These are phyloP conservation scores for Coemansia sp. DNA, from an alignment of 192 early-diverging fungal species.

Conservation along the genomic window DNA sequence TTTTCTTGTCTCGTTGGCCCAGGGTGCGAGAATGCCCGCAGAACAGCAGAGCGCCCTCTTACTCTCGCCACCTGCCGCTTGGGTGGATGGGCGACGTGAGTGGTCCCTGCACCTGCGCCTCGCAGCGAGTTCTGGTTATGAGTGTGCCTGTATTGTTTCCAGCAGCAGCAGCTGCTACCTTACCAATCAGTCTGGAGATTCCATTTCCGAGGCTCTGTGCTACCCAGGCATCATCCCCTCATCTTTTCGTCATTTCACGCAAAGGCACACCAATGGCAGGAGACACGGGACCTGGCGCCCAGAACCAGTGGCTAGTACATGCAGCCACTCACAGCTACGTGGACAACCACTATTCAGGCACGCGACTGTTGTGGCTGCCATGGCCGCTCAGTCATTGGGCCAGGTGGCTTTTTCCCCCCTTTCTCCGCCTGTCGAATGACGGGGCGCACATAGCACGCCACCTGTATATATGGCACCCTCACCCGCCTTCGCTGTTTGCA, in stretches of 20 bases:
- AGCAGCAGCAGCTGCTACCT: not conserved
- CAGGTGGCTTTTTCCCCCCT: not conserved
- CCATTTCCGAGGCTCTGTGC: not conserved
- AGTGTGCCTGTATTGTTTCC: not conserved
- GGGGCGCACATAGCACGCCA: constrained; percentile 1
- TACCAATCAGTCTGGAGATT: not conserved
- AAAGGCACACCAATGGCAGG: not conserved
- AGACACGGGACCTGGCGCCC: not conserved
- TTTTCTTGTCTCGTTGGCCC: not conserved
- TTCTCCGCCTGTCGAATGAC: not conserved
- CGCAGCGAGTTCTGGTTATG: not conserved
- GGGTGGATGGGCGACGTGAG: not conserved
- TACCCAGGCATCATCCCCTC: not conserved
- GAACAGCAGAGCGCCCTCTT: not conserved
- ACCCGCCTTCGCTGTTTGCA: not conserved
- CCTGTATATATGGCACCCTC: not conserved
- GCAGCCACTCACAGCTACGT: not conserved
- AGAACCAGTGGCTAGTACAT: not conserved
- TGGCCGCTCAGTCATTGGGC: not conserved
- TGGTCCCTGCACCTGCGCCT: not conserved
- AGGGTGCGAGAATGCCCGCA: not conserved
- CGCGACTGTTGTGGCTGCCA: not conserved
- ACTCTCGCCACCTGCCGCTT: not conserved
- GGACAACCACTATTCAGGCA: not conserved
- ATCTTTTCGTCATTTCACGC: not conserved